Conservation (phyloP, 2,329 filamentous ascomycete genomes). For the Colletotrichum navitas region DNA sequence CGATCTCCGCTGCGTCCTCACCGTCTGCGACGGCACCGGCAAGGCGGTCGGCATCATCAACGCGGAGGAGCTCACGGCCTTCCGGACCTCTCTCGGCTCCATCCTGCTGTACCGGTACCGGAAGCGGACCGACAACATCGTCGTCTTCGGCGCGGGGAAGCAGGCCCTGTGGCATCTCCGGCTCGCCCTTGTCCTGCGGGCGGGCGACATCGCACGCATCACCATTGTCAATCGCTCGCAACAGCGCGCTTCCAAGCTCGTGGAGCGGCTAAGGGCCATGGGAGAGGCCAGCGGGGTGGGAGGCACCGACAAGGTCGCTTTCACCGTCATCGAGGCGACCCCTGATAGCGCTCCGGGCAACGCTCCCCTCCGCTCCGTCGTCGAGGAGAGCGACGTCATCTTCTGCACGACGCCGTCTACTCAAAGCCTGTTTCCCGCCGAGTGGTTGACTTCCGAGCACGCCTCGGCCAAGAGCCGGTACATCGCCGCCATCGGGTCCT, state of each 20-base stretch:
- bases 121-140: constrained; percentile 44
- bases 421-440: constrained; percentile 47
- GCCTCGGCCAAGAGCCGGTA: constrained; percentile 46
- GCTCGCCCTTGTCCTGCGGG: constrained; percentile 68
- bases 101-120: constrained; percentile 38
- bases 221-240: constrained; percentile 52
- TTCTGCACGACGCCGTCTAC: constrained; percentile 52
- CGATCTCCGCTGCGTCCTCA: constrained; percentile 59
- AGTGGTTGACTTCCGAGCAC: constrained; percentile 42
- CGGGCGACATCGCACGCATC: constrained; percentile 46
- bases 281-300: constrained; percentile 40
- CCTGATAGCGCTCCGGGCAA: constrained; percentile 41
- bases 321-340: constrained; percentile 33
- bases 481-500: constrained; percentile 50
- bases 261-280: constrained; percentile 44
- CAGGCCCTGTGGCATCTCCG: constrained; percentile 74
- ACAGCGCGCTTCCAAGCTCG: constrained; percentile 9
- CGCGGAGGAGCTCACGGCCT: constrained; percentile 76
- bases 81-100: constrained; percentile 71
- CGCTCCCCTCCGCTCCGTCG: constrained; percentile 31
- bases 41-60: constrained; percentile 73
- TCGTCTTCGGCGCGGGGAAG: constrained; percentile 45
- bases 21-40: constrained; percentile 39
- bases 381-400: constrained; percentile 47
- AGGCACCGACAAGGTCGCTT: constrained; percentile 16